Conservation (phyloP, 495 filamentous ascomycete genomes). For the Hypoxylon trugodes region DNA sequence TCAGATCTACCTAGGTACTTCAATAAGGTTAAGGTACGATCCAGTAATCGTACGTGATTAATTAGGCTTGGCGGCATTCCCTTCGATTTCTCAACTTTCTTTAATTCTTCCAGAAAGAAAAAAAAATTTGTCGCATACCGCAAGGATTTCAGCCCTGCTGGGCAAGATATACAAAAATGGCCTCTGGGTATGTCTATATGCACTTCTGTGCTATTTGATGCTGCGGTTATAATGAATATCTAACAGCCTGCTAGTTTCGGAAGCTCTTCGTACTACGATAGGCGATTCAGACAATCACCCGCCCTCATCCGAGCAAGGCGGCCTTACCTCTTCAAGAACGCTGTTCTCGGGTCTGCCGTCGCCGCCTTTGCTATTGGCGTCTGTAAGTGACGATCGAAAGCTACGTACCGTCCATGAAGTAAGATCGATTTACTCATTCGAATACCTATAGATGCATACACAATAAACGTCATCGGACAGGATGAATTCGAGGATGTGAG, state of each 20-base stretch:
- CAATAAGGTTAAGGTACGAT: neutral
- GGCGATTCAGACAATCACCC: slow-evolving; percentile 77
- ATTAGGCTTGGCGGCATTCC: neutral
- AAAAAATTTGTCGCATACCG: slow-evolving; percentile 13
- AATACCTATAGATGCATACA: slow-evolving; percentile 75
- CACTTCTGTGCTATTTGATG: no score
- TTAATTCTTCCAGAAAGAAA: no score
- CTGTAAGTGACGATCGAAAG: slow-evolving; percentile 68
- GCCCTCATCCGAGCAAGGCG: slow-evolving; percentile 89
- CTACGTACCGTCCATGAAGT: no score
- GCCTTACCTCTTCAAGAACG: slow-evolving; percentile 92
- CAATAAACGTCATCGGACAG: slow-evolving; percentile 87
- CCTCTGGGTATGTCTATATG: slow-evolving; percentile 35
- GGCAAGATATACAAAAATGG: slow-evolving; percentile 38
- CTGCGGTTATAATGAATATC: neutral
- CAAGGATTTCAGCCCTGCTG: slow-evolving; percentile 20
- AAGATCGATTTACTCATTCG: neutral
- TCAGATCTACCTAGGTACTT: slow-evolving; percentile 9
- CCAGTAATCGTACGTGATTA: neutral
- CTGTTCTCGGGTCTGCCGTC: slow-evolving; percentile 74
- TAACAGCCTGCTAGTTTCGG: slow-evolving; percentile 36
- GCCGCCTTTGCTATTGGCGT: slow-evolving; percentile 76
- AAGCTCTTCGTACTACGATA: slow-evolving; percentile 84
- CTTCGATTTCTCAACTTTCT: neutral
- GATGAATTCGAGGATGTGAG: slow-evolving; percentile 98